phyloP scores from a whole-genome alignment of 179 eudicot species.

The Heliamphora ciliata region DNA sequence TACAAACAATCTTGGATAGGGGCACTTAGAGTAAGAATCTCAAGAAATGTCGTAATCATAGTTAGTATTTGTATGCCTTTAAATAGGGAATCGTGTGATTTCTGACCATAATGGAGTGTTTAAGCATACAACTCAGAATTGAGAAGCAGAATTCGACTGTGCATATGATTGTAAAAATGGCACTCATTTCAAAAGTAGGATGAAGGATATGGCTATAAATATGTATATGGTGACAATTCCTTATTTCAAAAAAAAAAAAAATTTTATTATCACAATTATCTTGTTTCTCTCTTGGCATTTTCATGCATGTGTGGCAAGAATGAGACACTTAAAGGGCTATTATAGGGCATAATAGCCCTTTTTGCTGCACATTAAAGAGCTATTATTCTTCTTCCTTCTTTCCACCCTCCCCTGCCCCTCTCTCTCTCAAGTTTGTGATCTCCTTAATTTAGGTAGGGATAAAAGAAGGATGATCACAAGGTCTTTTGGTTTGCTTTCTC shows the following conservation, averaged over 20 bases:
- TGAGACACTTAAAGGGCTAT: too few species aligned
- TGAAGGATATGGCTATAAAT: neutral
- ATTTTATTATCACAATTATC: too few species aligned
- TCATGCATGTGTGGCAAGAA: neutral
- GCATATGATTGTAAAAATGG: neutral
- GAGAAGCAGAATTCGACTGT: neutral
- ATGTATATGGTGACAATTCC: neutral
- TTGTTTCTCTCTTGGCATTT: neutral
- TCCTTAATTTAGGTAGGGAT: too few species aligned
- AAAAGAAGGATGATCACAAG: too few species aligned
- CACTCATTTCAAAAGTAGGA: neutral
- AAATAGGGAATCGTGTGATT: neutral
- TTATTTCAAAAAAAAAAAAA: too few species aligned
- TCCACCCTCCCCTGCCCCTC: too few species aligned
- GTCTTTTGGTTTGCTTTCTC: too few species aligned
- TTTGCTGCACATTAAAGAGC: too few species aligned
- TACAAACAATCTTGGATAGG: neutral
- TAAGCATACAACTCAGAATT: neutral
- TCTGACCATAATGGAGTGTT: neutral
- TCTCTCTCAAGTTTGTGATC: too few species aligned
- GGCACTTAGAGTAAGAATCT: neutral
- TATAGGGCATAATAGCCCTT: too few species aligned
- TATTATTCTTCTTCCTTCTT: too few species aligned
- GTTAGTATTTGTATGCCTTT: too few species aligned
- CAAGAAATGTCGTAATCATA: neutral